phyloP scores from a whole-genome alignment of 805 yeast species.

The Kazachstania psychrophila region DNA sequence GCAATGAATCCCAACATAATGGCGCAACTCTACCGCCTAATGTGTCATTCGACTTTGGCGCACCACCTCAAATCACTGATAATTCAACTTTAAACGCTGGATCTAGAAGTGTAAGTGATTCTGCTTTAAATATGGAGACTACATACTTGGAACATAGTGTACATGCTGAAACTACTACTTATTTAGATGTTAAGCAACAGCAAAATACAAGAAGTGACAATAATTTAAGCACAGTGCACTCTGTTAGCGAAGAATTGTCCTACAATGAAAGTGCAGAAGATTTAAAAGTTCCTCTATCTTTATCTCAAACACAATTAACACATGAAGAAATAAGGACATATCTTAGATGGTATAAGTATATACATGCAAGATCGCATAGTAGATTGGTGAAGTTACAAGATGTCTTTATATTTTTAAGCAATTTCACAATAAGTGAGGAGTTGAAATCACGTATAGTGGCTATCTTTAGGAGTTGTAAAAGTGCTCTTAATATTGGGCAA shows the following conservation, averaged over 20 bases:
- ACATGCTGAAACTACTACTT: background rate
- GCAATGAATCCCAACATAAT: conserved; percentile 3
- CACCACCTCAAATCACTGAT: conserved; percentile 1
- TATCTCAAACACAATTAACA: conserved; percentile 60
- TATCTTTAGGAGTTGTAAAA: conserved; percentile 43
- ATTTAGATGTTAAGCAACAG: background rate
- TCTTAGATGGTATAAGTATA: conserved; percentile 87
- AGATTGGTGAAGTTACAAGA: conserved; percentile 63
- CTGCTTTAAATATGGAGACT: background rate
- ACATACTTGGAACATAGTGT: background rate
- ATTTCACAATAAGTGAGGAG: conserved; percentile 54
- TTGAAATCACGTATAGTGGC: conserved; percentile 42
- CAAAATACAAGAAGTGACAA: conserved; percentile 1
- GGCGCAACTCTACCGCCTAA: conserved; percentile 33
- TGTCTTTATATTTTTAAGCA: conserved; percentile 65
- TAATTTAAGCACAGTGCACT: background rate
- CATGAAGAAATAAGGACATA: conserved; percentile 75
- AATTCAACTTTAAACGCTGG: background rate
- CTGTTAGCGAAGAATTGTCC: background rate
- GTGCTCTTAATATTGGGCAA: conserved; percentile 73
- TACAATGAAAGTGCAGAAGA: conserved; percentile 31
- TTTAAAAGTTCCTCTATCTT: conserved; percentile 46
- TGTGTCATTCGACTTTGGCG: conserved; percentile 40
- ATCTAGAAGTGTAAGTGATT: conserved; percentile 7
- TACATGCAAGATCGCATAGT: conserved; percentile 60